Evolutionary conservation across 108 stramenopile species (phyloP), one percentile per base, ranked within the genome.

Genomic region (Skeletonema grethae): DNA sequence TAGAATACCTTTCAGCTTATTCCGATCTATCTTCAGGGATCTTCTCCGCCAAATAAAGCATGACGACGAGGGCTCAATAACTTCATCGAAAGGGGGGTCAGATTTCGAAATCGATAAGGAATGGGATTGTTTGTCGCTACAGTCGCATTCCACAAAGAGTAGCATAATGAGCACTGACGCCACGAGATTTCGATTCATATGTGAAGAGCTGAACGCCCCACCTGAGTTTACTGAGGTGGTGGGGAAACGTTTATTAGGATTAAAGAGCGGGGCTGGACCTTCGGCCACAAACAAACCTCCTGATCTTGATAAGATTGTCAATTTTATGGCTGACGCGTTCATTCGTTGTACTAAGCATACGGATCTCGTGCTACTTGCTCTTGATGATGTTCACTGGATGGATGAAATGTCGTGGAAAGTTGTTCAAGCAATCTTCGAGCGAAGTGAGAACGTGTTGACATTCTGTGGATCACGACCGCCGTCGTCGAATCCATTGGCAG

Each of bases 331-430:
- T 18, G 61, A 79, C 31, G 87, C 83, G 9, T 91, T 88, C 63
- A 71, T 84, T 57, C 45, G 75, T 32, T 85, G 86, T 43, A 88
- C 84, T 29, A 56, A 63, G 31, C 60, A 84, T 59, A 68, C 70
- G 1, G 63, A 76, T 30, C 50, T 88, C n/a, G 88, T 88, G 9
- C 50, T 92, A 41, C 57, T 92, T 24, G 85, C 84, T 20, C 58
- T 92, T 25, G 90, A 92, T 65, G 88, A 92, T 68, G 66, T 88
- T 10, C 85, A 86, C 11, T 71, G 77, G 45, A 77, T 86, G 67
- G 90, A 92, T 69, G 83, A 82, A 39, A 71, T 88, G 70, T 82
- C 87, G 12, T 92, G 88, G 88, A 86, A 75, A 39, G 83, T 88
- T 31, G 71, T 92, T 7, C 65, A 82, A 63, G 61, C 46, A 36